Evolutionary conservation across 2,329 filamentous ascomycete genomes (phyloP).

Genomic region (Aspergillus sp.): DNA sequence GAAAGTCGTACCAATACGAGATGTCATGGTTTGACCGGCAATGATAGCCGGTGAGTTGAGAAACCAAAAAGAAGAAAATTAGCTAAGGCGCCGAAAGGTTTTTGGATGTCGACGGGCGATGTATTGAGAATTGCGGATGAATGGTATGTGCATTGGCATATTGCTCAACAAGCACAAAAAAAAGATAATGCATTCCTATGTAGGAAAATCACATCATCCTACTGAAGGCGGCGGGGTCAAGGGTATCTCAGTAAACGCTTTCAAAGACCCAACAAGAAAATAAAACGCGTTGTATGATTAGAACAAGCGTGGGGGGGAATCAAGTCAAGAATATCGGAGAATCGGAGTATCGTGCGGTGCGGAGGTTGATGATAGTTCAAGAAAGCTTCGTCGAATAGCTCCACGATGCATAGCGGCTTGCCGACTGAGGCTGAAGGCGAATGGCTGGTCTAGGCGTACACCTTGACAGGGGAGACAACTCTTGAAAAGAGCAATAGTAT

Average conservation of each 20-base stretch:
- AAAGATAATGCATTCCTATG: slow-evolving; percentile 15
- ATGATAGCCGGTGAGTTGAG: neutral
- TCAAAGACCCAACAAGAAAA: slow-evolving; percentile 19
- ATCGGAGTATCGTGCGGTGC: neutral
- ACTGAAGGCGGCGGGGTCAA: slow-evolving; percentile 21
- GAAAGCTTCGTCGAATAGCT: neutral
- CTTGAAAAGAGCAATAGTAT: neutral
- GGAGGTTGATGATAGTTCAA: neutral
- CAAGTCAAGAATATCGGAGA: neutral
- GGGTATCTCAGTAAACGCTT: slow-evolving; percentile 34
- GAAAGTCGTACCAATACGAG: slow-evolving; percentile 10
- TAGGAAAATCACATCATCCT: slow-evolving; percentile 14
- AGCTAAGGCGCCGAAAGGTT: slow-evolving; percentile 2
- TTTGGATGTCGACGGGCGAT: neutral
- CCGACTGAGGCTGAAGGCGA: neutral
- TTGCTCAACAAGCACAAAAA: neutral
- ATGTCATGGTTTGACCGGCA: neutral
- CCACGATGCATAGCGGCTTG: neutral
- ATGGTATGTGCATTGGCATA: slow-evolving; percentile 7
- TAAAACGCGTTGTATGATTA: slow-evolving; percentile 4
- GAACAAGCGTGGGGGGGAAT: neutral
- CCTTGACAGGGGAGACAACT: too few species aligned
- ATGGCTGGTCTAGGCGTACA: neutral
- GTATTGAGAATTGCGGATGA: slow-evolving; percentile 3
- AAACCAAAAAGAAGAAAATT: neutral